Evolutionary conservation across 2,329 filamentous ascomycete genomes (phyloP), one percentile per base, ranked within the genome.

Genomic region (Trichoderma sp.): DNA sequence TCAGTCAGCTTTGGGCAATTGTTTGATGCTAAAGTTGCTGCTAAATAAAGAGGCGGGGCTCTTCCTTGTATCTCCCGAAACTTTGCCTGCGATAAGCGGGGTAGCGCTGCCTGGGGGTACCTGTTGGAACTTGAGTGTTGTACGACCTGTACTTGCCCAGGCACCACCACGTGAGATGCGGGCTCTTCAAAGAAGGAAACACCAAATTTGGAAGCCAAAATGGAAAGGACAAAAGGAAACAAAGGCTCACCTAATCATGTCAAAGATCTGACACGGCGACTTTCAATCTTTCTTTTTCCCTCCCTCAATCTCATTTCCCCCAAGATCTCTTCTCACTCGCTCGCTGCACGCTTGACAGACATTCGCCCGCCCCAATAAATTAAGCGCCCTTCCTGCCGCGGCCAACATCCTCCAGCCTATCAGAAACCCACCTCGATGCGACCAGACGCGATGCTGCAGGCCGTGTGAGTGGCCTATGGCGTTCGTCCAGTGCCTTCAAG

Each of bases 351-450:
- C 3, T 12, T 35, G 41, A 18, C 50, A 16, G 31, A 62, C 45
- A 38, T 38, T 62, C 31, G 27, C 50, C 18, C 60, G 33, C 14
- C 27, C 41, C 59, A 29, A 60, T n/a, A 50, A 64, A 73, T 33
- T 75, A 75, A 75, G 74, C 74, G 74, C 71, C 74, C 68, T 71
- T 60, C 50, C 60, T 63, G 59, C 60, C 66, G 67, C 56, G 66
- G 21, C 74, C 74, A 75, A 75, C 66, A 9, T 12, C 27, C 31
- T 66, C 45, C 56, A 33, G 59, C 74, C 66, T 71, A 71, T 68
- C 74, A 63, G 21, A 27, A 60, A 24, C 18, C 74, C 74, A 62
- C 74, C 38, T 38, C 27, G 24, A 45, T 75, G 67, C 67, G 63
- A 59, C 66, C 67, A 65, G 63, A 31, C 68, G 41, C 68, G 66